Base-by-base conservation (phyloP, 208 protist genomes). In the Porcisia deanei region DNA sequence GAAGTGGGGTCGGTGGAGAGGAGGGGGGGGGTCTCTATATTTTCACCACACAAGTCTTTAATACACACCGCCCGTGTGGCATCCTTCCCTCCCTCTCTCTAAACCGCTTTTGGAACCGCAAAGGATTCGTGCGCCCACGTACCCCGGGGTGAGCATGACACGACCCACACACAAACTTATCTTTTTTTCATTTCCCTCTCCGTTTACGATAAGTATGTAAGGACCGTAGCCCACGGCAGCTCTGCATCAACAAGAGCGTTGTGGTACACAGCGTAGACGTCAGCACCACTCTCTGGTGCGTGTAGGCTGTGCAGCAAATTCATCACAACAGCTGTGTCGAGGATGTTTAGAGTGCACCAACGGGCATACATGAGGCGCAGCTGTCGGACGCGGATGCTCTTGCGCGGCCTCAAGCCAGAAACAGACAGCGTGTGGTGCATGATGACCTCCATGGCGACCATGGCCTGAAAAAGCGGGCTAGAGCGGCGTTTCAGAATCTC, bases 401-500 rank as follows among this genome's bases (percentile, higher is more conserved):
- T 80, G 47, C 68, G 74, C 59, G 43, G 82, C 22, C 57, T 53
- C 45, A 55, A 61, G 60, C 61, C 64, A 67, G 52, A 57, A 63
- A 77, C 57, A 68, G 76, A 88, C 53, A 57, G 79, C 61, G 72
- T 92, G 88, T 70, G 85, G 80, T 91, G 80, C 83, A 91, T 84
- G 49, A 94, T 84, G n/a, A 91, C 75, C 75, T 96, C 92, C 82
- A 94, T 82, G 39, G 88, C 83, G 2, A 82, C 84, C 2, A 90
- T 90, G 7, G 86, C 84, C 75, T 92, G 77, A 68, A 89, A 88
- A 4, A 93, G 71, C 22, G 82, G 47, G 1, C 73, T 78, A 14
- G 77, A 70, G 47, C 81, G 76, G 41, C 41, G 81, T 58, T 80
- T 81, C 41, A 94, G 70, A 12, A 95, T 83, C 39, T 64, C 73